Evolutionary conservation across 2,329 filamentous ascomycete genomes (phyloP), one percentile per base, ranked within the genome.

Genomic region (Geoglossum cookeanum): DNA sequence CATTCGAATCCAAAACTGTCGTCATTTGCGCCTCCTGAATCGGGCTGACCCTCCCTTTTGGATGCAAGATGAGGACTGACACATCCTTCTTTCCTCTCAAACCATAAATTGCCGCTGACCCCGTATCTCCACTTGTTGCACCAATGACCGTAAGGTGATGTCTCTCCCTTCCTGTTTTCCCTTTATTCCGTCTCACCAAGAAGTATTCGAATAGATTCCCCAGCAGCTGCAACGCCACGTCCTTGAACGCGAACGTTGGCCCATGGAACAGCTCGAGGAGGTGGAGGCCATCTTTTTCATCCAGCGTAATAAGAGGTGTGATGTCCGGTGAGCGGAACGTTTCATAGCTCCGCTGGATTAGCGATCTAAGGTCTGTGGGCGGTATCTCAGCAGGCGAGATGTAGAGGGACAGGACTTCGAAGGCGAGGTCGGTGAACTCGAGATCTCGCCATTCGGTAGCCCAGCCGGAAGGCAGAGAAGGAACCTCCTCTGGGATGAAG

Each of bases 21-120:
- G 90, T 96, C 92, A 97, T 97, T 73, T 97, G 92, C 3, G 87
- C 85, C 70, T 97, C 88, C 70, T 97, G 92, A 58, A 97, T 85
- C 13, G 89, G 87, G 68, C 84, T 89, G 61, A 97, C 85, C 63
- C 88, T 85, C 60, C 89, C 91, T 70, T 92, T 87, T 30, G 92
- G 92, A 69, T 91, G 85, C 65, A 97, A 78, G 67, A 98, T 97
- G 73, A 94, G 92, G 56, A 97, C 87, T 0, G 88, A 94, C 15
- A 96, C 87, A 75, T 98, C 92, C 72, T 94, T 90, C 80, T 97
- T 97, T 57, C 90, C 89, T 55, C 90, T 76, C 57, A 98, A 77
- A 58, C 92, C 92, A 67, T 97, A 96, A 64, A 98, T 97, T 62
- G 92, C 92, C 9, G 91, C 91, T 32, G 88, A 95, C 29, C 91